A percentile compares a stretch with the other conserved stretches of the same genome.
These are phyloP conservation scores for Rugonectria rugulosa DNA, from an alignment of 2,329 filamentous ascomycete genomes.

Conservation along the genomic window DNA sequence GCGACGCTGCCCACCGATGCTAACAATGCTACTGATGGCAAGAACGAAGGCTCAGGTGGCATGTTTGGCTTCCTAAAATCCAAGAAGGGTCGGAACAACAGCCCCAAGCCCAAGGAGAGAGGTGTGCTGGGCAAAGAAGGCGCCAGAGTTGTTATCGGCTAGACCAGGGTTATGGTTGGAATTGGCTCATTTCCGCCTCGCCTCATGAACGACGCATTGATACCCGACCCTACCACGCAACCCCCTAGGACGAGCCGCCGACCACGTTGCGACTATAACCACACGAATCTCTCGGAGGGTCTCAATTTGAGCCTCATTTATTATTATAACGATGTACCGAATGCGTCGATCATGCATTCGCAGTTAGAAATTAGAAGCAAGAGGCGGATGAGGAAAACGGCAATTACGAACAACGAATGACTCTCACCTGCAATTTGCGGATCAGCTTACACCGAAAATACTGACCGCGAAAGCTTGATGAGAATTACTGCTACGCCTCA, in stretches of 20 bases:
- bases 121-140: constrained; percentile 96
- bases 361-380: constrained; percentile 13
- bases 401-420: constrained; percentile 36
- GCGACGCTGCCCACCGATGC: constrained; percentile 76
- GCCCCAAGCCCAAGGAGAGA: constrained; percentile 91
- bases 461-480: constrained; percentile 28
- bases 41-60: constrained; percentile 69
- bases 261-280: no score
- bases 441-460: constrained; percentile 34
- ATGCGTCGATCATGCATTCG: constrained; percentile 14
- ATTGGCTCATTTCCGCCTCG: constrained; percentile 23
- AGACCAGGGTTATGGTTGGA: constrained; percentile 36
- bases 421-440: constrained; percentile 30
- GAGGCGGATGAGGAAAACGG: constrained; percentile 16
- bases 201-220: constrained; percentile 22
- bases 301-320: constrained; percentile 1
- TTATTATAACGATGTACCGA: constrained; percentile 11
- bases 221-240: constrained; percentile 17
- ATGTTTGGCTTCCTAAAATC: constrained; percentile 90
- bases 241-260: no score
- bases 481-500: no score
- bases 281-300: constrained; percentile 9
- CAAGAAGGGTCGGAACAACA: constrained; percentile 89
- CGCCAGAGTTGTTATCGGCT: constrained; percentile 81
- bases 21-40: constrained; percentile 59